These are phyloP conservation scores for Pyricularia grisea DNA, from an alignment of 2,329 filamentous ascomycete species.

Conservation along the genomic window DNA sequence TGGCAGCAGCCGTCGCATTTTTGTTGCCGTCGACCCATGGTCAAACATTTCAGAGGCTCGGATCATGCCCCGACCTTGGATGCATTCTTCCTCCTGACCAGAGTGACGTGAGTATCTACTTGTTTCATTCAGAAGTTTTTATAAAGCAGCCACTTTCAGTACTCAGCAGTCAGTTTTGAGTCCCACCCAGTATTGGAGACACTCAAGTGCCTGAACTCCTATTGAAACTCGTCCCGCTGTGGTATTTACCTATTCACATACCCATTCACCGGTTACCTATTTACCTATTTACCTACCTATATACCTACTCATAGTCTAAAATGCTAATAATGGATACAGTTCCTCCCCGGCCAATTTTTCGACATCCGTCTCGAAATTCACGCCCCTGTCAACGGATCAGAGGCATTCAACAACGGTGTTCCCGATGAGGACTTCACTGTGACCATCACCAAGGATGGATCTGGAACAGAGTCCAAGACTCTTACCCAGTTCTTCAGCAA, in stretches of 20 bases:
- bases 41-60: slow-evolving; percentile 51
- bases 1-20: neutral
- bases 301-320: neutral
- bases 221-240: too few relatives aligned
- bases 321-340: slow-evolving; percentile 33
- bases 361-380: slow-evolving; percentile 79
- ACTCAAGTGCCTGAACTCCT: too few relatives aligned
- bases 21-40: slow-evolving; percentile 22
- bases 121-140: neutral
- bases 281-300: too few relatives aligned
- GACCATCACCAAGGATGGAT: slow-evolving; percentile 58
- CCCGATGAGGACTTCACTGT: slow-evolving; percentile 70
- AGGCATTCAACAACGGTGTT: slow-evolving; percentile 58
- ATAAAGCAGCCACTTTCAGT: too few relatives aligned
- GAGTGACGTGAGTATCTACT: slow-evolving; percentile 39
- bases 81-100: slow-evolving; percentile 53
- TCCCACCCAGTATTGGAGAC: too few relatives aligned
- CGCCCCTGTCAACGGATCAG: slow-evolving; percentile 71
- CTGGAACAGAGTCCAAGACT: slow-evolving; percentile 29
- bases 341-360: slow-evolving; percentile 80
- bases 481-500: slow-evolving; percentile 56
- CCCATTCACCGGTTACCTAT: too few relatives aligned
- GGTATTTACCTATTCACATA: too few relatives aligned
- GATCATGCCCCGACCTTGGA: slow-evolving; percentile 48
- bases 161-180: too few relatives aligned